Evolutionary conservation across 768 basidiomycete genomes (phyloP).

Genomic region (Tricholomella constricta): DNA sequence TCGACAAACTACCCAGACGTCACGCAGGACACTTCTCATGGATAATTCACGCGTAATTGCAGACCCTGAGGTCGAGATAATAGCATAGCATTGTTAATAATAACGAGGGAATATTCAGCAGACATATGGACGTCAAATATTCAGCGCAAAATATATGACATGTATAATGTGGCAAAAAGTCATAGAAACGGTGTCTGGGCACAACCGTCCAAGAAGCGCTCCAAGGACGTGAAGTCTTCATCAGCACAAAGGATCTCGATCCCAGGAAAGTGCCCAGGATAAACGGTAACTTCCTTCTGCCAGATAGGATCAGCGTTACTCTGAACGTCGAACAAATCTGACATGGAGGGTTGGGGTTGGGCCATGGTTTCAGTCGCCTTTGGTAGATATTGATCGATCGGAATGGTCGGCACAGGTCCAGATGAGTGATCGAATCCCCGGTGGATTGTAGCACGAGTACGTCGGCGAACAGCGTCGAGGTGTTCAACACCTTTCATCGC

Average conservation of each 20-base stretch:
- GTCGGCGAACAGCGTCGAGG: conserved; percentile 5
- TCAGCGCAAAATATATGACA: no score
- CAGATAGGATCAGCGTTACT: conserved; percentile 1
- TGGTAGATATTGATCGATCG: conserved; percentile 4
- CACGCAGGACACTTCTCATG: no score
- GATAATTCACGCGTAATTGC: no score
- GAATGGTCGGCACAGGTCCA: neutral
- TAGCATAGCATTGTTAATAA: no score
- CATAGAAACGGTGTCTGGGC: neutral
- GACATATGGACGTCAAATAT: no score
- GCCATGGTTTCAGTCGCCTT: conserved; percentile 10
- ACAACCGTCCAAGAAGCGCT: conserved; percentile 6
- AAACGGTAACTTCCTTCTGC: neutral
- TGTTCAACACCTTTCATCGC: neutral
- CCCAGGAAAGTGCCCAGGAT: conserved; percentile 5
- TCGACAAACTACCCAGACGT: no score
- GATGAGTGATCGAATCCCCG: neutral
- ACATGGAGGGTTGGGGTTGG: conserved; percentile 10
- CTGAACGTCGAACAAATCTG: conserved; percentile 7
- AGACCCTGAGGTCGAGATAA: no score
- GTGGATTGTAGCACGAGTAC: neutral
- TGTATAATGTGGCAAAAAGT: neutral
- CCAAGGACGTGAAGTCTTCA: neutral
- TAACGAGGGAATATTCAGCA: no score
- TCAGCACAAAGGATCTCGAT: conserved; percentile 3